Evolutionary conservation across 2,329 filamentous ascomycete species (phyloP).

Genomic region (Trichoderma sp.): DNA sequence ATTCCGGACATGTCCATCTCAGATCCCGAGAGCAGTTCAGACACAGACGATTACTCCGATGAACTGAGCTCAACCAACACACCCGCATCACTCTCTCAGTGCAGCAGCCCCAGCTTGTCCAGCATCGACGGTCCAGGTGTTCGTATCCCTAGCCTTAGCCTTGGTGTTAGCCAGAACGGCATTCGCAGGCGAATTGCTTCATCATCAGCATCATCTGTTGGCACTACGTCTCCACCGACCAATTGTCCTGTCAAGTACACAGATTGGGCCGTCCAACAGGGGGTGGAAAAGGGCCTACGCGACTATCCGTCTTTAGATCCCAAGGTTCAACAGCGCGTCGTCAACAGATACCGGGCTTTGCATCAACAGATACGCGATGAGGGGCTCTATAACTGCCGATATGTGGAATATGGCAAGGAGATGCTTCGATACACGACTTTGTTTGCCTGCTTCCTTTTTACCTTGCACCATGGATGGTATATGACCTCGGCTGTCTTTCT

Average conservation of each 20-base stretch:
- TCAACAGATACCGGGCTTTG: constrained; percentile 77
- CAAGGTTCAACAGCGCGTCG: constrained; percentile 70
- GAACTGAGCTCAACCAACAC: constrained; percentile 8
- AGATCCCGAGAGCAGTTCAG: constrained; percentile 11
- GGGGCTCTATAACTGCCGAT: constrained; percentile 82
- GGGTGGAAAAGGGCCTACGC: constrained; percentile 62
- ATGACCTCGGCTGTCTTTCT: constrained; percentile 64
- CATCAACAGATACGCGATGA: constrained; percentile 68
- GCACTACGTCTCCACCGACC: constrained; percentile 22
- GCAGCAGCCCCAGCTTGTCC: constrained; percentile 9
- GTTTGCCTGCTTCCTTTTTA: constrained; percentile 59
- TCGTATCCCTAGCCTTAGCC: not conserved
- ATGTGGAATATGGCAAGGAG: constrained; percentile 75
- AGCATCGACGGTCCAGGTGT: not conserved
- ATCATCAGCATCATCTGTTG: not conserved
- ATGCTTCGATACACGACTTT: constrained; percentile 66
- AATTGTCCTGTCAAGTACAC: constrained; percentile 66
- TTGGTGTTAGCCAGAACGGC: not conserved
- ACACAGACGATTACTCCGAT: constrained; percentile 14
- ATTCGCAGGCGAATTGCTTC: constrained; percentile 9
- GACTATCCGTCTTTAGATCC: constrained; percentile 79
- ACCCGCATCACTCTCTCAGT: constrained; percentile 1
- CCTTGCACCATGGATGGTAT: constrained; percentile 65
- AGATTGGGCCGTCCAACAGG: constrained; percentile 26
- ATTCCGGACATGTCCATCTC: constrained; percentile 20